phyloP scores from a whole-genome alignment of 306 rosid species.

The Datisca glomerata region DNA sequence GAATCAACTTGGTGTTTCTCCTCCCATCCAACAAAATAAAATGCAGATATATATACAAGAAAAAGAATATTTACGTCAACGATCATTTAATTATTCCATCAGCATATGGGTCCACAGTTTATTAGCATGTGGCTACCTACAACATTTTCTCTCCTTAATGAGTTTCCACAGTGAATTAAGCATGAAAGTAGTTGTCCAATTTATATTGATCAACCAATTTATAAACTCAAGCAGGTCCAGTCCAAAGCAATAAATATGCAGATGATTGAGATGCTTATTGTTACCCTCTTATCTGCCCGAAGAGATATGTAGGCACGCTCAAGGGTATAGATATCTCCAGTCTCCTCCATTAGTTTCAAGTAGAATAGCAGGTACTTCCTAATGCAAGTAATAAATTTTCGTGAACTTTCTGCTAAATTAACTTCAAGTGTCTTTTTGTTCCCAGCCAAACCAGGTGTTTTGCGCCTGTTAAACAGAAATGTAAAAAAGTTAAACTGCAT shows the following conservation, averaged over 20 bases:
- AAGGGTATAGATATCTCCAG: conserved; percentile 83
- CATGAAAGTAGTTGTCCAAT: too few species aligned
- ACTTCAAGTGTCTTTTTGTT: conserved; percentile 72
- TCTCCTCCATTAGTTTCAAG: conserved; percentile 85
- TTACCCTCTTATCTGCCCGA: conserved; percentile 93
- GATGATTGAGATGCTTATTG: too few species aligned
- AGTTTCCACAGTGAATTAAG: too few species aligned
- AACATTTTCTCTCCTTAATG: too few species aligned
- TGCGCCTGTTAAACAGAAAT: conserved; percentile 54
- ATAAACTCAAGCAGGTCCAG: too few species aligned
- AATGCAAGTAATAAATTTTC: conserved; percentile 94
- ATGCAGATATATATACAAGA: background rate
- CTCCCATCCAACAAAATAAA: background rate
- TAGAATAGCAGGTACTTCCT: conserved; percentile 80
- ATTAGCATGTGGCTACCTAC: background rate
- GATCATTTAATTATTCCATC: too few species aligned
- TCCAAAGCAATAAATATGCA: conserved; percentile 1
- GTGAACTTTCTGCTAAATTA: conserved; percentile 91
- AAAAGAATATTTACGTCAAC: background rate
- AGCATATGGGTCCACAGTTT: background rate
- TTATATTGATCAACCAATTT: too few species aligned
- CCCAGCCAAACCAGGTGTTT: conserved; percentile 68
- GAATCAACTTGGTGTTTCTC: too few species aligned
- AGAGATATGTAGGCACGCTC: conserved; percentile 89
- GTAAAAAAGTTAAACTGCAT: too few species aligned